Evolutionary conservation across 2,329 filamentous ascomycete genomes (phyloP).

Genomic region (Botrytis sinoallii): DNA sequence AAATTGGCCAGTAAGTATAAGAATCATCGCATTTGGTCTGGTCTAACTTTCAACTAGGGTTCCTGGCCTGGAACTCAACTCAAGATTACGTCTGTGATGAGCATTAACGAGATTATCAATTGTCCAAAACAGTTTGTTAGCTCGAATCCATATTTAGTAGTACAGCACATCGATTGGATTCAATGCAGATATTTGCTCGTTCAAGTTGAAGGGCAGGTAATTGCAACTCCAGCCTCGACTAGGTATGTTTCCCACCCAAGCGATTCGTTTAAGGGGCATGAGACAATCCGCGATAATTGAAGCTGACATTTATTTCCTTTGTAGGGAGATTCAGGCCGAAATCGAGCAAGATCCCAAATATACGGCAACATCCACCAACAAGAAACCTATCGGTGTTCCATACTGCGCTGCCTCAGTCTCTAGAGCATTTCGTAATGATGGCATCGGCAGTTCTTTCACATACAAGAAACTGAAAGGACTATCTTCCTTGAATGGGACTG

Average conservation of each 20-base stretch:
- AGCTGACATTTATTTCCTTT: not conserved
- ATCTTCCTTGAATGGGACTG: not conserved
- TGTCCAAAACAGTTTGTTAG: conserved; percentile 58
- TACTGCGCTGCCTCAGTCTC: conserved; percentile 34
- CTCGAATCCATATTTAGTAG: conserved; percentile 62
- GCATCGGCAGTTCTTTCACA: not conserved
- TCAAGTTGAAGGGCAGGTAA: conserved; percentile 18
- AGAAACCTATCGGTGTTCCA: conserved; percentile 32
- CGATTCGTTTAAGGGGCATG: not conserved
- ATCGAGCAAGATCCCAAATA: conserved; percentile 32
- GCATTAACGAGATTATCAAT: conserved; percentile 85
- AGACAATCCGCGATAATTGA: not conserved
- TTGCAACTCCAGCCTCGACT: not conserved
- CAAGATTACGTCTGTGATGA: conserved; percentile 57
- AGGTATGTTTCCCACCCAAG: not conserved
- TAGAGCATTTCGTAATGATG: conserved; percentile 28
- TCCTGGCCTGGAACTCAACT: conserved; percentile 69
- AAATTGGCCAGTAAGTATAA: conserved; percentile 21
- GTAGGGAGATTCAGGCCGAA: not conserved
- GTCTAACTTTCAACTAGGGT: conserved; percentile 22
- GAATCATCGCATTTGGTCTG: not conserved
- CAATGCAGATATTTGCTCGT: conserved; percentile 84
- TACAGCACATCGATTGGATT: conserved; percentile 78
- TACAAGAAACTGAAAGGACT: conserved; percentile 17
- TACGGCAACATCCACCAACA: conserved; percentile 24